Conservation (phyloP, 2,329 filamentous ascomycete species). For the Westerdykella aurantiaca region DNA sequence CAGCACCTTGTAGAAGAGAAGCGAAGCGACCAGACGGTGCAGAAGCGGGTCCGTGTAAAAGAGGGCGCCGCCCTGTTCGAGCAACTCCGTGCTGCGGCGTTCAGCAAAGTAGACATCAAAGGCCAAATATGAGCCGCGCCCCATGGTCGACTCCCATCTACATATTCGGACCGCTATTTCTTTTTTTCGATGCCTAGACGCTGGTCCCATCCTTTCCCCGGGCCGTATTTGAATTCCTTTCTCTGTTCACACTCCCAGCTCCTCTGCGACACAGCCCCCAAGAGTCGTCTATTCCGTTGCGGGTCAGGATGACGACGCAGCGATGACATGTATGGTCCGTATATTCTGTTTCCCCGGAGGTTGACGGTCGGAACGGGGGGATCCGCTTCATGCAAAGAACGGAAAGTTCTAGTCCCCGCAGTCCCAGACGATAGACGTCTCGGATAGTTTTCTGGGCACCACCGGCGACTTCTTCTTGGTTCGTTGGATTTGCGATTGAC, state of each 20-base stretch:
- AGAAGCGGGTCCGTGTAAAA: constrained; percentile 51
- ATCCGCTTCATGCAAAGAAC: constrained; percentile 25
- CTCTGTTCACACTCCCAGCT: no score
- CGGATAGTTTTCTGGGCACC: constrained; percentile 12
- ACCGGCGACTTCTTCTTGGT: constrained; percentile 8
- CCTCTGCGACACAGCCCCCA: no score
- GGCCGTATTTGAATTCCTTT: no score
- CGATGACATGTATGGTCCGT: no score
- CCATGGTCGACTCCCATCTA: constrained; percentile 2
- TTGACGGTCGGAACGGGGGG: constrained; percentile 26
- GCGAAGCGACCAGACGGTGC: constrained; percentile 22
- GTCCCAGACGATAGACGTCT: constrained; percentile 25
- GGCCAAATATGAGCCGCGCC: constrained; percentile 72
- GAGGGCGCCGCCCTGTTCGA: constrained; percentile 64
- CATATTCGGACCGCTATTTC: constrained; percentile 1
- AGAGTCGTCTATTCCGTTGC: no score
- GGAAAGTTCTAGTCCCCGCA: constrained; percentile 24
- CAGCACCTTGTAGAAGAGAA: constrained; percentile 72
- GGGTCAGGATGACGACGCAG: no score
- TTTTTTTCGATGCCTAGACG: not conserved
- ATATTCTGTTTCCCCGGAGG: constrained; percentile 12
- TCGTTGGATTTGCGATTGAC: constrained; percentile 13
- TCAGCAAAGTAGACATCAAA: constrained; percentile 90
- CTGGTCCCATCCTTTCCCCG: no score
- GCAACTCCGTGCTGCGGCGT: constrained; percentile 63